Conservation (phyloP, 2,329 filamentous ascomycete species). For the Aphanocladium album region DNA sequence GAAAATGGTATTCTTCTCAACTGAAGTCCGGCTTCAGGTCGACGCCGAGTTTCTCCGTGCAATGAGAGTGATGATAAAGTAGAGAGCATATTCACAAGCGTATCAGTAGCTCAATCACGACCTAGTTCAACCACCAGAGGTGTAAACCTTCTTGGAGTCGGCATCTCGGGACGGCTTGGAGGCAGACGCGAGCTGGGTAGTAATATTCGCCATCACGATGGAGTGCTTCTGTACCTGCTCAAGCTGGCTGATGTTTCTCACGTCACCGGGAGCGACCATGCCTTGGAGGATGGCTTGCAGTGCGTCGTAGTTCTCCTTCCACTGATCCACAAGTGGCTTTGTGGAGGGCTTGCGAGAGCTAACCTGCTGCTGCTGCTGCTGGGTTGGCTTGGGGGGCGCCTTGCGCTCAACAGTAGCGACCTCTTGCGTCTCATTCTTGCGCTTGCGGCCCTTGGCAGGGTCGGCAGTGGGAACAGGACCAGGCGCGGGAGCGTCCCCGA, state of each 20-base stretch:
- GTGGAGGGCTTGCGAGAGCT: constrained; percentile 29
- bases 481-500: constrained; percentile 32
- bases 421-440: constrained; percentile 50
- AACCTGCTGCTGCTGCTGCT: constrained; percentile 19
- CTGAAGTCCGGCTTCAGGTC: constrained; percentile 8
- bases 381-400: constrained; percentile 39
- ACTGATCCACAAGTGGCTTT: constrained; percentile 46
- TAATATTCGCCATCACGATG: constrained; percentile 47
- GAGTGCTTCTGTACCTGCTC: constrained; percentile 46
- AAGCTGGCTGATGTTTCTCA: constrained; percentile 50
- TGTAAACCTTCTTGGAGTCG: constrained; percentile 4
- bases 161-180: not conserved
- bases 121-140: constrained; percentile 3
- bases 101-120: not conserved
- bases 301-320: constrained; percentile 58
- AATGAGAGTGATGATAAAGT: not conserved
- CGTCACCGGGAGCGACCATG: constrained; percentile 45
- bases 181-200: constrained; percentile 11
- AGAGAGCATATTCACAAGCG: not conserved
- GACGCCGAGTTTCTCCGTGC: constrained; percentile 3
- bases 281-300: constrained; percentile 55
- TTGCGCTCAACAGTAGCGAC: constrained; percentile 41
- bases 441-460: constrained; percentile 47
- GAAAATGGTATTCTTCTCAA: not conserved
- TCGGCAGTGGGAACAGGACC: constrained; percentile 36